Percentiles rank a stretch among this genome's conserved stretches.
These are phyloP conservation scores for Colletotrichum cuscutae DNA, from an alignment of 2,329 filamentous ascomycete species.

Conservation along the genomic window DNA sequence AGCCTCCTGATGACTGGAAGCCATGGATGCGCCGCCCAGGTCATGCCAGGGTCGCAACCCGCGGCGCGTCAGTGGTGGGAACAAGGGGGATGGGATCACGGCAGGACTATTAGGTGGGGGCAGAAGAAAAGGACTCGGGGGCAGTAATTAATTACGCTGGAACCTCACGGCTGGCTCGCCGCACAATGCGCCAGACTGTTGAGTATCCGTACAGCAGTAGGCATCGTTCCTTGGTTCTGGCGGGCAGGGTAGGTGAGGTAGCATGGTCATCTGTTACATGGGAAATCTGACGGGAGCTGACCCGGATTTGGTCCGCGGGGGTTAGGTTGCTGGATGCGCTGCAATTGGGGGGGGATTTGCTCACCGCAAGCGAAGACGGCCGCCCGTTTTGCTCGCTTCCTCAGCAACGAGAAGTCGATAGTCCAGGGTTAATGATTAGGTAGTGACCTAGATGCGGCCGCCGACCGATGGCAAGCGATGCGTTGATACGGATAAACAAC, in stretches of 20 bases:
- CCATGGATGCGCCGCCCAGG: neutral
- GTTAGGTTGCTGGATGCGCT: neutral
- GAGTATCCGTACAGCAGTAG: no score
- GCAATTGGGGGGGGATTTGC: neutral
- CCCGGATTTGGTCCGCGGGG: neutral
- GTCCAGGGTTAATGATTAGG: neutral
- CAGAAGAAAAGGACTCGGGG: neutral
- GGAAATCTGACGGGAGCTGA: neutral
- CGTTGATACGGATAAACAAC: neutral
- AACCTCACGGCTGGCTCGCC: no score
- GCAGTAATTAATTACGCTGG: no score
- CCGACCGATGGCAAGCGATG: neutral
- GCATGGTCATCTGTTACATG: neutral
- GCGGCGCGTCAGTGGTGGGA: constrained; percentile 13
- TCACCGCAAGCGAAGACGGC: constrained; percentile 19
- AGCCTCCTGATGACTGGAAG: neutral
- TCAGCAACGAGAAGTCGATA: constrained; percentile 1
- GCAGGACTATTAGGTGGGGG: neutral
- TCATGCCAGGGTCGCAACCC: constrained; percentile 29
- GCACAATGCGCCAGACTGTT: no score
- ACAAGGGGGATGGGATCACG: constrained; percentile 26
- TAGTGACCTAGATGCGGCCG: neutral
- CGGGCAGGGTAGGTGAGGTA: neutral
- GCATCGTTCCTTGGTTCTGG: constrained; percentile 18
- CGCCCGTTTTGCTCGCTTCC: neutral